These are phyloP conservation scores for Athelia sp. DNA, from an alignment of 1,284 basidiomycete species.

Conservation along the genomic window DNA sequence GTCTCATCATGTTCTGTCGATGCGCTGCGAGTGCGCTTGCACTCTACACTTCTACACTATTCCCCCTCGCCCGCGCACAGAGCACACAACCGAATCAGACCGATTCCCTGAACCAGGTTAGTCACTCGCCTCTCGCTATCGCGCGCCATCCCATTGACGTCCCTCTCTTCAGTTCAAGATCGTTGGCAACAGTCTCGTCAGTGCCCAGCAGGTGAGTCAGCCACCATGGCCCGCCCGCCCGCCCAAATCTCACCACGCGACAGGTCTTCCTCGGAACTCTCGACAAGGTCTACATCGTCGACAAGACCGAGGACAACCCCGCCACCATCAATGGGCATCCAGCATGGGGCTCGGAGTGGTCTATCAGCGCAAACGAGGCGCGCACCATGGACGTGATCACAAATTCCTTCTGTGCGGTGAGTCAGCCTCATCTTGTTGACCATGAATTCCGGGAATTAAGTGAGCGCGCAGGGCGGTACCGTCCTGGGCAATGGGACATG, in stretches of 20 bases:
- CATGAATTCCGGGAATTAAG: slow-evolving; percentile 2
- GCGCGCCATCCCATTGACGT: no score
- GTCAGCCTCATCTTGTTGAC: slow-evolving; percentile 12
- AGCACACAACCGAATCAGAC: slow-evolving; percentile 33
- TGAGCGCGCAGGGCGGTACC: slow-evolving; percentile 44
- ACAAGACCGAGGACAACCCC: slow-evolving; percentile 66
- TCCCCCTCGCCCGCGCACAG: no score
- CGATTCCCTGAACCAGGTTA: slow-evolving; percentile 25
- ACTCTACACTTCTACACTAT: background rate
- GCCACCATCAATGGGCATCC: slow-evolving; percentile 53
- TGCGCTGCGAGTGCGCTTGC: slow-evolving; percentile 4
- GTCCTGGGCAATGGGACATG: slow-evolving; percentile 67
- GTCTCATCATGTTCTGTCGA: slow-evolving; percentile 1
- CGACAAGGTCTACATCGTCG: slow-evolving; percentile 56
- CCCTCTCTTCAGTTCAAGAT: slow-evolving; percentile 44
- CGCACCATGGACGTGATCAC: slow-evolving; percentile 58
- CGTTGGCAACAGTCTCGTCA: slow-evolving; percentile 64
- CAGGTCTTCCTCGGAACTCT: slow-evolving; percentile 57
- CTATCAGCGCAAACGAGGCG: slow-evolving; percentile 38
- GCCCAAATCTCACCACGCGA: no score
- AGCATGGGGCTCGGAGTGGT: slow-evolving; percentile 60
- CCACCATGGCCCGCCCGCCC: background rate
- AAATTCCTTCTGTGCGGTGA: slow-evolving; percentile 67
- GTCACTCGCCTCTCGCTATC: no score
- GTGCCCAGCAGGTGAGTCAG: slow-evolving; percentile 62